Conservation (phyloP, 1,139 yeast species). For the Yamadazyma conglobata region DNA sequence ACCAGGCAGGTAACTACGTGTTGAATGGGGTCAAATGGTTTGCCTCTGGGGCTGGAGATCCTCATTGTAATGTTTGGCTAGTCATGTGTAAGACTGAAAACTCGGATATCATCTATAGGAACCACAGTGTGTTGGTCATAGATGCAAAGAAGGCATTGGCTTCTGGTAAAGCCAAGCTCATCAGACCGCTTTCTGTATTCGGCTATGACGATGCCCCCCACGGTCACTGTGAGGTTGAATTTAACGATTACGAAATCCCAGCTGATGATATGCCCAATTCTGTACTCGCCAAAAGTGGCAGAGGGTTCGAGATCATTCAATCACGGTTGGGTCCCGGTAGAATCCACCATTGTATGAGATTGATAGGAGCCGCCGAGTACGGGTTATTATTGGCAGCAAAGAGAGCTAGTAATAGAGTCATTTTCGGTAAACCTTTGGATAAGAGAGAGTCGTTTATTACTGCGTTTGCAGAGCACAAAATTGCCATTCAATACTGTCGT, state of each 20-base stretch:
- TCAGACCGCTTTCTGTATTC: conserved; percentile 56
- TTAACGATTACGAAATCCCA: conserved; percentile 51
- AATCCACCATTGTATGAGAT: conserved; percentile 73
- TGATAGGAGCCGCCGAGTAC: conserved; percentile 64
- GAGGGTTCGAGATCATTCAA: conserved; percentile 67
- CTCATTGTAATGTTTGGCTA: conserved; percentile 58
- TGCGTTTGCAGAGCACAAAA: conserved; percentile 54
- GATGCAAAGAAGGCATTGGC: conserved; percentile 52
- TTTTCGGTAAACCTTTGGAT: conserved; percentile 56
- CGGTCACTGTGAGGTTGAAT: conserved; percentile 65
- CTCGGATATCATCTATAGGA: conserved; percentile 36
- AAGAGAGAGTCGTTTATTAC: conserved; percentile 52
- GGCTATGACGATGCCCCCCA: conserved; percentile 76
- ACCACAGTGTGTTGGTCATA: conserved; percentile 59
- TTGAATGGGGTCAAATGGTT: conserved; percentile 72
- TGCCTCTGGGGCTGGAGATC: conserved; percentile 76
- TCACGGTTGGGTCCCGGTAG: conserved; percentile 72
- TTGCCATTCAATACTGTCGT: conserved; percentile 56
- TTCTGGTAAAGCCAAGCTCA: conserved; percentile 48
- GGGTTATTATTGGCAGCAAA: conserved; percentile 51
- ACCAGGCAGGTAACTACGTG: conserved; percentile 48
- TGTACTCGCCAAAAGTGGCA: conserved; percentile 51
- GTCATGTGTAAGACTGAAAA: conserved; percentile 63
- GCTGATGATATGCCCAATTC: conserved; percentile 33
- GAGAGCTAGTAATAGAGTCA: conserved; percentile 53